Evolutionary conservation across 768 basidiomycete genomes (phyloP), one percentile per base, ranked within the genome.

Genomic region (Tricholoma furcatifolium): DNA sequence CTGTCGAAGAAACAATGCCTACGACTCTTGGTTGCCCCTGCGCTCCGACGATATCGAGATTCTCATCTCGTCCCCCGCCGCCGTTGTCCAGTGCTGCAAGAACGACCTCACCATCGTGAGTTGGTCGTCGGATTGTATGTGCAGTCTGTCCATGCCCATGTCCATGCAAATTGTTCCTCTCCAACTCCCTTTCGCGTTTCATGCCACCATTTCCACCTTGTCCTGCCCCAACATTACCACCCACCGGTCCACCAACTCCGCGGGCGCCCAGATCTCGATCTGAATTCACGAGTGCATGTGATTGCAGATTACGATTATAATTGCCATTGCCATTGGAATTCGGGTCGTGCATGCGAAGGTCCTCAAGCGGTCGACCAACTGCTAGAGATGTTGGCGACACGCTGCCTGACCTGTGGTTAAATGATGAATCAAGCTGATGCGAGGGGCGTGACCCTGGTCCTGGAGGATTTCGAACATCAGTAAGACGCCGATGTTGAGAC

Each of bases 351-450:
- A 71, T 62, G 20, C 66, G 62, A 43, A 62, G 59, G 43, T 80
- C 76, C 30, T 73, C 70, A 18, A 67, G 58, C 17, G 68, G 65
- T 47, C 72, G 67, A 15, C 69, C 68, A 40, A 69, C 65, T 20
- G 67, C 60, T 38, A 65, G 49, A 32, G 68, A 64, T 41, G 56
- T 65, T 38, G 72, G 65, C 14, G 69, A 67, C 23, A 62, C 60
- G 44, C 59, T 68, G 30, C 43, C 51, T 32, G 65, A 67, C 42
- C 62, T 61, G 50, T 59, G 64, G 47, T 44, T 59, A 43, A 53
- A 62, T 18, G 59, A 56, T n/a, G 63, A 60, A 47, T 54, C 65
- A 50, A 69, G 71, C 46, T 71, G 67, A 47, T 66, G 68, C n/a
- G 64, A 54, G 23, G 62, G 66, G 21, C 67, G 61, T 14, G 66